Evolutionary conservation across 352 stramenopile species (phyloP).

Genomic region (Blastocystis sp.): DNA sequence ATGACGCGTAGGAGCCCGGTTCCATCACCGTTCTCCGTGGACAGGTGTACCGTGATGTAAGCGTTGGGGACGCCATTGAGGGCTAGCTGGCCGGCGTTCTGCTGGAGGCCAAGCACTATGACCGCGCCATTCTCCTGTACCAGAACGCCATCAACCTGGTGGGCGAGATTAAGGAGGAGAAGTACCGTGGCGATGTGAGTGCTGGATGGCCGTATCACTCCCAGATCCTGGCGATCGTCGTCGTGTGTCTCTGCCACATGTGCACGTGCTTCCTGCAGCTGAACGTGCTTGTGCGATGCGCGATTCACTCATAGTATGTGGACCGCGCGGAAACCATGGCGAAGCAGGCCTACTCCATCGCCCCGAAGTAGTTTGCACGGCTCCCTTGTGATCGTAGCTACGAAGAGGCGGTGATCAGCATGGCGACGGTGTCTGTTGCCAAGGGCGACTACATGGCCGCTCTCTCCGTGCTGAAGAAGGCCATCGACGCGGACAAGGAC

Average conservation of each 20-base stretch:
- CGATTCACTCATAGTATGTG: constrained; percentile 7
- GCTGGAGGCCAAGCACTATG: background rate
- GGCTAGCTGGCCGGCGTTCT: constrained; percentile 4
- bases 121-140: constrained; percentile 21
- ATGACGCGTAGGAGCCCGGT: background rate
- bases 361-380: background rate
- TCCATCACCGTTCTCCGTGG: constrained; percentile 14
- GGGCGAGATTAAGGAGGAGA: background rate
- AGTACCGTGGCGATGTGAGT: constrained; percentile 9
- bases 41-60: constrained; percentile 42
- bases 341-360: constrained; percentile 41
- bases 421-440: constrained; percentile 31
- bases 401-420: constrained; percentile 22
- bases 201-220: background rate
- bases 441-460: background rate
- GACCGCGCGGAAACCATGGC: constrained; percentile 39
- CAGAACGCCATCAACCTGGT: constrained; percentile 30
- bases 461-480: background rate
- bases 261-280: constrained; percentile 32
- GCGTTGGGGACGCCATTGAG: background rate
- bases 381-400: background rate
- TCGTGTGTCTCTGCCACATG: constrained; percentile 2
- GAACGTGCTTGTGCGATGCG: background rate
- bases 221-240: background rate
- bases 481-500: background rate